Conservation (phyloP, 2,329 filamentous ascomycete species). For the Phoma herbarum region DNA sequence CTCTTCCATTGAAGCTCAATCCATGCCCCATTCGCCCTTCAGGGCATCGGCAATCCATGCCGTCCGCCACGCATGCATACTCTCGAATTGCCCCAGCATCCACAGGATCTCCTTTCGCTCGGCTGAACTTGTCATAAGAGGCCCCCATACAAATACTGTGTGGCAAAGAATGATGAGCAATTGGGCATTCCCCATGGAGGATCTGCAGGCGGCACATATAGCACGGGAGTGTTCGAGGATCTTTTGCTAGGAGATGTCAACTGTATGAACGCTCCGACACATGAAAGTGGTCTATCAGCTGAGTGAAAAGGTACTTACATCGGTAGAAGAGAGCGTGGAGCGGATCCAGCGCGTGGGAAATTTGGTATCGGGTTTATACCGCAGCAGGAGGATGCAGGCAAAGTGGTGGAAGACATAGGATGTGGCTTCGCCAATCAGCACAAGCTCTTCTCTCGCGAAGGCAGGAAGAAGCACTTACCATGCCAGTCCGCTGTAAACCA, state of each 20-base stretch:
- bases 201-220: constrained; percentile 37
- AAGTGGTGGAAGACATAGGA: constrained; percentile 42
- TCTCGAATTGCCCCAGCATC: constrained; percentile 35
- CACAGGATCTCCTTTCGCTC: constrained; percentile 35
- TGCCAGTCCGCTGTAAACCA: constrained; percentile 39
- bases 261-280: background rate
- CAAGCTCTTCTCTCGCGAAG: background rate
- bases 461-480: constrained; percentile 17
- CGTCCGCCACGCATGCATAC: constrained; percentile 40
- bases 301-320: background rate
- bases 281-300: background rate
- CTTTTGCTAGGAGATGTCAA: constrained; percentile 20
- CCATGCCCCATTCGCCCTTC: constrained; percentile 34
- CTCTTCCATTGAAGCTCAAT: background rate
- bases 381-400: constrained; percentile 40
- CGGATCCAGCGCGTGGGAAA: constrained; percentile 34
- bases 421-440: constrained; percentile 26
- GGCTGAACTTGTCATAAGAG: constrained; percentile 26
- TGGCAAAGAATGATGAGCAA: constrained; percentile 36
- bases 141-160: constrained; percentile 39
- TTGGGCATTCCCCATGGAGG: constrained; percentile 33
- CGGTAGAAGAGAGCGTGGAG: constrained; percentile 6
- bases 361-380: constrained; percentile 38
- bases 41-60: constrained; percentile 43
- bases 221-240: constrained; percentile 36